Percentiles rank a stretch among this genome's conserved stretches.
phyloP scores from a whole-genome alignment of 2,329 filamentous ascomycete species.

The Pseudogymnoascus sp. region DNA sequence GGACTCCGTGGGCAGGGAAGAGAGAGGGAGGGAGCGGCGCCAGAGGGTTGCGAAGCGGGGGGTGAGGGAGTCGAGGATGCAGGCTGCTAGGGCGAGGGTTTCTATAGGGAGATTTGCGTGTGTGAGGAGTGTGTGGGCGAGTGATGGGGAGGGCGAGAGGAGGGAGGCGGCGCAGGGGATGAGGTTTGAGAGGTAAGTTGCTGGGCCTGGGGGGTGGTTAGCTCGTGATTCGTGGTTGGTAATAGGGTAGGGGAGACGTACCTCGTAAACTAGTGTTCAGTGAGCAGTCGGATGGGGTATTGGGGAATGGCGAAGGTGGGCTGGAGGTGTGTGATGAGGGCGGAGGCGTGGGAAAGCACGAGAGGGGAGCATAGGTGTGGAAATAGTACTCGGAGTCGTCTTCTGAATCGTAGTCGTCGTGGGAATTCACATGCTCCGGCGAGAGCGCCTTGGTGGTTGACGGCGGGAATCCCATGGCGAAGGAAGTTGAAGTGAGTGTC shows the following conservation, averaged over 20 bases:
- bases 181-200: slow-evolving; percentile 57
- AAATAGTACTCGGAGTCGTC: slow-evolving; percentile 42
- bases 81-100: slow-evolving; percentile 54
- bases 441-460: not conserved
- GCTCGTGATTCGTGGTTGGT: slow-evolving; percentile 12
- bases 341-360: slow-evolving; percentile 59
- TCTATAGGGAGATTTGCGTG: slow-evolving; percentile 51
- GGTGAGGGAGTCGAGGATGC: slow-evolving; percentile 57
- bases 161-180: slow-evolving; percentile 55
- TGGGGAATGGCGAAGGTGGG: slow-evolving; percentile 15
- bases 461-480: not conserved
- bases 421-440: not conserved
- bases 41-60: slow-evolving; percentile 53
- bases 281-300: slow-evolving; percentile 19
- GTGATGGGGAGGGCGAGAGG: slow-evolving; percentile 45
- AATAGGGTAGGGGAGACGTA: slow-evolving; percentile 12
- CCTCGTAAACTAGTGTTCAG: slow-evolving; percentile 17
- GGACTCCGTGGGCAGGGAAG: slow-evolving; percentile 15
- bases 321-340: slow-evolving; percentile 33
- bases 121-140: slow-evolving; percentile 52
- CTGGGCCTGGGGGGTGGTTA: slow-evolving; percentile 42
- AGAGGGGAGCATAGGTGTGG: slow-evolving; percentile 55
- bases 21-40: slow-evolving; percentile 49
- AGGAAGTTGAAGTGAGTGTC: not conserved
- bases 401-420: not conserved